Conservation (phyloP, 2,329 filamentous ascomycete species). For the Claviceps pusilla region DNA sequence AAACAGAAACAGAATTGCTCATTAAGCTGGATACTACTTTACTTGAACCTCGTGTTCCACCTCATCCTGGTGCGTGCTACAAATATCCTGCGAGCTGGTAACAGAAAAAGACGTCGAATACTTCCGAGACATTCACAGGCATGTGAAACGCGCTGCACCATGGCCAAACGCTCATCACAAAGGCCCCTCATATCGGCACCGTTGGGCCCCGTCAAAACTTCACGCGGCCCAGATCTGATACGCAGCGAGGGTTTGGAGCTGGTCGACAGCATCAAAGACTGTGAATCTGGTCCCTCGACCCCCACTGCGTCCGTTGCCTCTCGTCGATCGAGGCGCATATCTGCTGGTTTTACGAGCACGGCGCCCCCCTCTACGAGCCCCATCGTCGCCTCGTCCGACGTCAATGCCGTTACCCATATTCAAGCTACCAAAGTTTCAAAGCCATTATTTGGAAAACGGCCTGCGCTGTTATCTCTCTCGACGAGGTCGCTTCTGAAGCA, state of each 20-base stretch:
- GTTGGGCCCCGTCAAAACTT: constrained; percentile 23
- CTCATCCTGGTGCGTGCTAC: background rate
- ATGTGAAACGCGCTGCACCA: constrained; percentile 3
- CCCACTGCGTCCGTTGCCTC: background rate
- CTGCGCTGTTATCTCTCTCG: constrained; percentile 3
- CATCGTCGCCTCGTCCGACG: constrained; percentile 15
- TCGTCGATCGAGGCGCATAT: constrained; percentile 11
- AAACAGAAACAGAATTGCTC: background rate
- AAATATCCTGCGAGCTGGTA: background rate
- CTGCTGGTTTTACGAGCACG: constrained; percentile 15
- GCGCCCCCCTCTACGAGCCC: constrained; percentile 15
- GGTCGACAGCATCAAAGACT: constrained; percentile 22
- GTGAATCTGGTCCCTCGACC: constrained; percentile 7
- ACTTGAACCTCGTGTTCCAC: background rate
- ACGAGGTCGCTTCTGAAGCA: constrained; percentile 9
- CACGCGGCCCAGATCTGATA: constrained; percentile 19
- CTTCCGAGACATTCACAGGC: background rate
- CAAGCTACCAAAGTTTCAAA: background rate
- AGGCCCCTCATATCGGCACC: constrained; percentile 21
- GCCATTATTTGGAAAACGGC: background rate
- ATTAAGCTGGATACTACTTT: background rate
- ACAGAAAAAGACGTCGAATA: background rate
- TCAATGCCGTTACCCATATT: constrained; percentile 10
- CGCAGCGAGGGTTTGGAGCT: constrained; percentile 21
- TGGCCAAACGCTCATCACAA: constrained; percentile 6